Evolutionary conservation across 371 early-diverging fungal genomes (phyloP), one percentile per base, ranked within the genome.

Genomic region (Lichtheimia corymbifera): DNA sequence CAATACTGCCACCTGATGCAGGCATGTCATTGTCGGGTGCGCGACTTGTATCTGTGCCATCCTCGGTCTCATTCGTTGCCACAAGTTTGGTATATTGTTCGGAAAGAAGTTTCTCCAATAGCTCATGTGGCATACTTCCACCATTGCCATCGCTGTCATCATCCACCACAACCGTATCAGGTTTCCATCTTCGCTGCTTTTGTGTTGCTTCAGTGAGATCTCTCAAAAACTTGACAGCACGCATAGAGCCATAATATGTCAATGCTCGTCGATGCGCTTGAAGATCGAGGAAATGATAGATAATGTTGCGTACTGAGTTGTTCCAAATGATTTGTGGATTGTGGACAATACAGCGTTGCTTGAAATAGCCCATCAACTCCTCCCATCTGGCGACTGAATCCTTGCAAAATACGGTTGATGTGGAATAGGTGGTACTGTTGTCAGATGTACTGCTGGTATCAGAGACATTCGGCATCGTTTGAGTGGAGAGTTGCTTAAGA

Each of bases 281-380:
- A 15, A 83, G 47, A 57, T 83, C 80, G 51, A 74, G 35, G 15
- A 71, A 77, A 50, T 76, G 80, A 61, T 83, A 83, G 0, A 79
- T 49, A 4, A 83, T 62, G 53, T 83, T 83, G 53, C 83, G 68
- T 2, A 83, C 58, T 0, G 80, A 71, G 52, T 83, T 83, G 50
- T 83, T 83, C 79, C 79, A 83, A 7, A 83, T 58, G 18, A 79
- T 77, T 59, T 83, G 75, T 1, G 83, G 77, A 55, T 79, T 83
- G 52, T 83, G 83, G 2, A 77, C 72, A 64, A 83, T 76, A 35
- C 72, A 79, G 4, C 79, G 71, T 49, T 72, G 73, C 30, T 74
- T 75, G 60, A 83, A 83, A 50, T 75, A 59, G 2, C 80, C 79
- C 73, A 79, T 68, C 12, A 68, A 17, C 14, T 78, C 73, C 42